Conservation (phyloP, 345 rosid genomes). For the Barbarea vulgaris region DNA sequence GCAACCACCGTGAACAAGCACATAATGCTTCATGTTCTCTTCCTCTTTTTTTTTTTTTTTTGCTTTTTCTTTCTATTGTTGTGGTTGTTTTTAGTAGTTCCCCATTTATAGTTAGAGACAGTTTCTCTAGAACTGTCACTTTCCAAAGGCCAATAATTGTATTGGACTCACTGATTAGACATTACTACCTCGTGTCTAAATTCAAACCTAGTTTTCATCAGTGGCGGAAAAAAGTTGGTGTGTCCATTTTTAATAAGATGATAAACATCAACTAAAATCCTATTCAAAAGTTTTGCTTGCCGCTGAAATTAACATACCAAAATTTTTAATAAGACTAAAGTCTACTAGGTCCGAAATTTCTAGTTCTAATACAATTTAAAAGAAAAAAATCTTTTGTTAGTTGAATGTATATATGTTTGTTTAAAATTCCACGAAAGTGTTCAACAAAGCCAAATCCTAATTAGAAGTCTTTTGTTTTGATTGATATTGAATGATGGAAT, state of each 20-base stretch:
- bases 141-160: neutral
- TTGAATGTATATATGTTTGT: neutral
- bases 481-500: neutral
- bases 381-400: too few species aligned
- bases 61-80: neutral
- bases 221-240: neutral
- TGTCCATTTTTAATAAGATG: neutral
- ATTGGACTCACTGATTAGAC: neutral
- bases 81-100: neutral
- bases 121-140: neutral
- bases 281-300: neutral
- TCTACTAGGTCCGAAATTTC: too few species aligned
- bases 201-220: neutral
- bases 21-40: slow-evolving; percentile 44
- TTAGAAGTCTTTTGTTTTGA: neutral
- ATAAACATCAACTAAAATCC: neutral
- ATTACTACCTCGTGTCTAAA: neutral
- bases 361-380: too few species aligned
- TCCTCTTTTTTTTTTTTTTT: neutral
- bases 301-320: neutral
- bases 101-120: slow-evolving; percentile 2
- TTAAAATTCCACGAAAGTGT: neutral
- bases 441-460: neutral
- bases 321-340: neutral
- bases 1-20: slow-evolving; percentile 42